These are phyloP conservation scores for Turritis glabra DNA, from an alignment of 345 rosid genomes.

Conservation along the genomic window DNA sequence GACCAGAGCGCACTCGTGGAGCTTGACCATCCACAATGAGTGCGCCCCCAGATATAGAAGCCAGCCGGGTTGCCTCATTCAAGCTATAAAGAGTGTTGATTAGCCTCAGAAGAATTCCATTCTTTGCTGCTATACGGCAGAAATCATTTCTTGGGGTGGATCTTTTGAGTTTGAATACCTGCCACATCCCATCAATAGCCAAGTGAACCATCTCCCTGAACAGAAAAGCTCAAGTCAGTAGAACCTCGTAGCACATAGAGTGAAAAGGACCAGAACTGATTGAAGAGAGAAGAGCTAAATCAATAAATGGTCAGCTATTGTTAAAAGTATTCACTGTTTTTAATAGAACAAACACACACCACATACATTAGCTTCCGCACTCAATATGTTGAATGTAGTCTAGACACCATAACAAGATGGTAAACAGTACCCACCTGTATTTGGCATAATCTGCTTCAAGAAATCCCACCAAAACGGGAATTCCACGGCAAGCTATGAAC, in stretches of 20 bases:
- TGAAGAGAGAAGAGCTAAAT: conserved; percentile 7
- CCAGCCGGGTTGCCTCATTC: conserved; percentile 91
- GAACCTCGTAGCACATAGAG: conserved; percentile 9
- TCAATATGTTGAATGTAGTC: background rate
- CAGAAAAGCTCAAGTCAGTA: conserved; percentile 40
- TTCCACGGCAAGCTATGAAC: conserved; percentile 97
- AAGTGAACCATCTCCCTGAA: conserved; percentile 99
- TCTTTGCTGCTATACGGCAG: conserved; percentile 95
- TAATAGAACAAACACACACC: background rate
- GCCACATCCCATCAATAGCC: conserved; percentile 99
- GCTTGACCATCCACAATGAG: conserved; percentile 56
- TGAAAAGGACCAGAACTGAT: background rate
- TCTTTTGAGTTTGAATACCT: conserved; percentile 92
- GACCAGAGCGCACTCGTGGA: conserved; percentile 77
- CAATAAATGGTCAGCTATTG: conserved; percentile 8
- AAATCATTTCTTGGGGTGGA: conserved; percentile 96
- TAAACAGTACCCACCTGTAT: conserved; percentile 64
- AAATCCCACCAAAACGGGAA: conserved; percentile 92
- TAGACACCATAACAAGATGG: conserved; percentile 13
- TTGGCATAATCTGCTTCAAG: conserved; percentile 96
- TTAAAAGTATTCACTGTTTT: background rate
- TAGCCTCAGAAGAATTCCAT: conserved; percentile 81
- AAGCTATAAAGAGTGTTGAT: conserved; percentile 94
- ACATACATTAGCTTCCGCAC: conserved; percentile 2
- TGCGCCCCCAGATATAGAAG: conserved; percentile 65